Evolutionary conservation across 2,329 filamentous ascomycete species (phyloP), one percentile per base, ranked within the genome.

Genomic region (Penicillium sp.): DNA sequence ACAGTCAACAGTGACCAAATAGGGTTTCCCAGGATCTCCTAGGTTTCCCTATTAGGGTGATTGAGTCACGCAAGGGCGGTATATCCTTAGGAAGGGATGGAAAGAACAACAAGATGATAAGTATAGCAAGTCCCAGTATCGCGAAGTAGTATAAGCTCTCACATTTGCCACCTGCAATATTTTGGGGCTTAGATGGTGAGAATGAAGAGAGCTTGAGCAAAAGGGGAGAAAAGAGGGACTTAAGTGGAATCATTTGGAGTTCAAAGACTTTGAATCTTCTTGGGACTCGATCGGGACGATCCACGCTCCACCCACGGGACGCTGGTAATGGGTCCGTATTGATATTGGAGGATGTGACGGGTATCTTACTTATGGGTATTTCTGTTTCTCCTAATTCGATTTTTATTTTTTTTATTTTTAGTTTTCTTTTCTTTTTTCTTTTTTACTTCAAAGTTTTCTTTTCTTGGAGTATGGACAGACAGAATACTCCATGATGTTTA

Each of bases 121-220:
- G 40, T 50, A 50, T 47, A 51, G 50, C 22, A 25, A 7, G 5
- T 22, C 6, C 19, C 3, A 25, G 22, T 25, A 25, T 25, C 22
- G 22, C 22, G 6, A 22, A 22, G 22, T 25, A 25, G 22, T 25
- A 25, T 25, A 25, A 22, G 19, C 53, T 49, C 48, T 53, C 19
- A 43, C 53, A 54, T 59, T 64, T 64, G 63, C 61, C 62, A 66
- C 64, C 64, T 56, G 60, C 54, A 62, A 62, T 58, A 65, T 63
- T 62, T 47, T 42, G 38, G 42, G 30, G 28, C 10, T 30, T 30
- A 31, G 19, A 39, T 27, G 28, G 19, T 13, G 18, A 46, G 41
- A 30, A 31, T 14, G 5, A 46, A 53, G 44, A 31, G 31, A 54
- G 46, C 47, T 13, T 12, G 42, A 45, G 38, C 31, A 39, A 46